phyloP scores from a whole-genome alignment of 2,329 filamentous ascomycete genomes.

The Aspergillus sp. region DNA sequence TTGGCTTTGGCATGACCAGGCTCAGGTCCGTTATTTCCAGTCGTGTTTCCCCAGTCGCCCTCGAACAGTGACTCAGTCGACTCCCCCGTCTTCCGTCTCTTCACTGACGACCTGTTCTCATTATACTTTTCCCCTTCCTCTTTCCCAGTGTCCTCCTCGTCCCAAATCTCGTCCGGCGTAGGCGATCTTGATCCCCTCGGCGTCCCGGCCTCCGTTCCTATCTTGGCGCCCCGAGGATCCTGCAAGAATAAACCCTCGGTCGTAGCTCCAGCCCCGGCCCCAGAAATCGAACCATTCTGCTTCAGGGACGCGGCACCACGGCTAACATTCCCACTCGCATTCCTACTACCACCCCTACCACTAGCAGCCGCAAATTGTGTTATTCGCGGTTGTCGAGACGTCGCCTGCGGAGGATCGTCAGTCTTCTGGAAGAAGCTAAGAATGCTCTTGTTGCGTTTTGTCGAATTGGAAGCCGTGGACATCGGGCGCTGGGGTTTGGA shows the following conservation, averaged over 20 bases:
- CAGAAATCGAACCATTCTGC: constrained; percentile 6
- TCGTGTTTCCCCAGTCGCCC: not conserved
- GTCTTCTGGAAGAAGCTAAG: constrained; percentile 68
- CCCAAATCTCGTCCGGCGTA: constrained; percentile 30
- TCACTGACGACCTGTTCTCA: constrained; percentile 23
- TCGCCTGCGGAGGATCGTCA: constrained; percentile 46
- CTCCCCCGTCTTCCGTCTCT: constrained; percentile 24
- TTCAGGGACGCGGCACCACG: constrained; percentile 8
- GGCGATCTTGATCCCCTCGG: constrained; percentile 17
- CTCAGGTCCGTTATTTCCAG: constrained; percentile 10
- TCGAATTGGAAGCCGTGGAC: constrained; percentile 6
- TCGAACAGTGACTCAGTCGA: not conserved
- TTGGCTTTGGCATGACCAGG: constrained; percentile 9
- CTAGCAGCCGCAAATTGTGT: constrained; percentile 30
- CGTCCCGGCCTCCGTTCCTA: constrained; percentile 1
- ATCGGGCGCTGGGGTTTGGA: constrained; percentile 11
- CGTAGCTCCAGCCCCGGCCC: constrained; percentile 1
- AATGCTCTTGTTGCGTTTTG: constrained; percentile 54
- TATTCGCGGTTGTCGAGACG: constrained; percentile 47
- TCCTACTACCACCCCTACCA: constrained; percentile 16
- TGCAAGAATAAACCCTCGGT: constrained; percentile 29
- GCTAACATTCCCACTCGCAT: not conserved
- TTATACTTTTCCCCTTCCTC: constrained; percentile 22
- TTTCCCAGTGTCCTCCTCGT: constrained; percentile 9
- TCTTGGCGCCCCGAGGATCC: constrained; percentile 19